Conservation (phyloP, 495 filamentous ascomycete genomes). For the Xylaria intraflava region DNA sequence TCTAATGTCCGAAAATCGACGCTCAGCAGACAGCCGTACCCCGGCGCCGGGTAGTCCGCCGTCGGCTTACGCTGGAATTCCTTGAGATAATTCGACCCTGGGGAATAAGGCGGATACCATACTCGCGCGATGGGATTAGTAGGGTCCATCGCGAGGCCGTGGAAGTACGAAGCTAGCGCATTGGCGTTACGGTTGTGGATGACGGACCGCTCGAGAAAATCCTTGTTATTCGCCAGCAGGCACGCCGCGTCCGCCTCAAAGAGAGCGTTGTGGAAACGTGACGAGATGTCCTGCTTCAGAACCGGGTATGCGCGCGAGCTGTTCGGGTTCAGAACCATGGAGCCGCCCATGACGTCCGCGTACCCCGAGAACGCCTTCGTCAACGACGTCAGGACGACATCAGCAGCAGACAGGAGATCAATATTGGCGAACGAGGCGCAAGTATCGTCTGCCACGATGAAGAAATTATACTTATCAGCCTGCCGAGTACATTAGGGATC, state of each 20-base stretch:
- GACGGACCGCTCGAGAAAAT: constrained; percentile 33
- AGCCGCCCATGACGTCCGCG: constrained; percentile 46
- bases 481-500: constrained; percentile 1
- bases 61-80: constrained; percentile 30
- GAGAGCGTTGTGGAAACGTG: constrained; percentile 33
- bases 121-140: constrained; percentile 28
- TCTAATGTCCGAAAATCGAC: constrained; percentile 36
- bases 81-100: constrained; percentile 28
- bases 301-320: constrained; percentile 19
- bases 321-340: constrained; percentile 35
- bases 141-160: constrained; percentile 7
- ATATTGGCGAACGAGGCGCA: constrained; percentile 45
- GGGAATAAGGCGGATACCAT: constrained; percentile 35
- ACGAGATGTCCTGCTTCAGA: constrained; percentile 24
- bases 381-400: constrained; percentile 41
- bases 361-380: constrained; percentile 48
- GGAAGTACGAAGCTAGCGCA: constrained; percentile 25
- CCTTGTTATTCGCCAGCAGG: constrained; percentile 36
- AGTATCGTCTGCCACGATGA: constrained; percentile 46
- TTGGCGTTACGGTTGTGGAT: constrained; percentile 40
- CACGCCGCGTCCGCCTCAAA: constrained; percentile 34
- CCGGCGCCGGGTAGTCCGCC: constrained; percentile 25
- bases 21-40: constrained; percentile 35
- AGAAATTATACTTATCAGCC: constrained; percentile 40
- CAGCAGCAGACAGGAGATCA: constrained; percentile 34